Percentiles rank a stretch among this genome's conserved stretches.
Evolutionary conservation across 371 early-diverging fungal genomes (phyloP).

Genomic region (Mortierella sp.): DNA sequence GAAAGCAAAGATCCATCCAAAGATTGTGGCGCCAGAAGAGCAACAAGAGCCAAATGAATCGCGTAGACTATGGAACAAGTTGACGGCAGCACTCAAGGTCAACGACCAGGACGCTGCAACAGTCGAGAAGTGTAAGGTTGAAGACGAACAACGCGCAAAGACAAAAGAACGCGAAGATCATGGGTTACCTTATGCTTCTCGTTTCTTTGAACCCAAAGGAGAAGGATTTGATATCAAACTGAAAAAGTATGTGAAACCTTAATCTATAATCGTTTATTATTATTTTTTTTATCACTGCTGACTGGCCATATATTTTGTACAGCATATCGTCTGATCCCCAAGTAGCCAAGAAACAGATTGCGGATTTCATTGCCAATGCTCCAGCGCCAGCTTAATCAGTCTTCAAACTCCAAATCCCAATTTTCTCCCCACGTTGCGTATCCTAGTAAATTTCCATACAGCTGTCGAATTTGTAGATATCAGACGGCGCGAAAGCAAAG

Average conservation of each 20-base stretch:
- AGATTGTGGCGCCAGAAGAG: conserved; percentile 74
- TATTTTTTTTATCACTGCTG: not conserved
- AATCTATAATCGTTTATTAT: too few relatives aligned
- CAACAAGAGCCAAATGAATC: conserved; percentile 90
- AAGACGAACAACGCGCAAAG: conserved; percentile 84
- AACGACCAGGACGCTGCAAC: conserved; percentile 86
- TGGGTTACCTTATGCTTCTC: conserved; percentile 32
- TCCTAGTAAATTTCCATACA: not conserved
- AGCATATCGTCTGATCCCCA: conserved; percentile 48
- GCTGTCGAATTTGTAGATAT: too few relatives aligned
- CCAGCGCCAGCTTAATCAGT: conserved; percentile 16
- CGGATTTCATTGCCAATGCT: conserved; percentile 38
- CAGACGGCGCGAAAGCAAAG: too few relatives aligned
- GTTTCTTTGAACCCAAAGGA: conserved; percentile 40
- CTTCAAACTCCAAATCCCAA: not conserved
- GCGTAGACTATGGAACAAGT: conserved; percentile 86
- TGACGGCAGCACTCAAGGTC: conserved; percentile 79
- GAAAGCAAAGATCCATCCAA: conserved; percentile 73
- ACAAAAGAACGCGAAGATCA: conserved; percentile 73
- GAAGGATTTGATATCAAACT: conserved; percentile 40
- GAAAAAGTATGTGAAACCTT: conserved; percentile 35
- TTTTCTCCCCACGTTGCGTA: not conserved
- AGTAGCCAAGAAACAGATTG: conserved; percentile 49
- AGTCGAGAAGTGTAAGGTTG: conserved; percentile 83
- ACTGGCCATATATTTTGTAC: not conserved